Evolutionary conservation across 805 yeast genomes (phyloP), one percentile per base, ranked within the genome.

Genomic region (Suhomyces sp.): DNA sequence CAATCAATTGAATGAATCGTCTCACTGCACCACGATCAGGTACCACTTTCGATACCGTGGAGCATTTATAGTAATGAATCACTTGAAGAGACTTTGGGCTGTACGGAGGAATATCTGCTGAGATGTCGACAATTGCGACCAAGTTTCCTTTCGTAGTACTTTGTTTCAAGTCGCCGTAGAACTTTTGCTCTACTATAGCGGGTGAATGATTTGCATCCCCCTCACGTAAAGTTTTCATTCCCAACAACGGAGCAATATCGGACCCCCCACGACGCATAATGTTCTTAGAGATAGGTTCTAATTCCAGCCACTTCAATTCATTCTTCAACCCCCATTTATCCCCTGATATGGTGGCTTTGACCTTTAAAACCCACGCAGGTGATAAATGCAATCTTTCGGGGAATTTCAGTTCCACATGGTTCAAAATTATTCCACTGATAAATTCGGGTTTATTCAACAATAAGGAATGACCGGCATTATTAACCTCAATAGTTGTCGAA

Each of bases 261-360:
- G 46, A 46, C 3, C 56, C 56, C 38, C 49, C 59, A 5, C 41
- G 43, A 26, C 68, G 49, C 16, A 56, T 40, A 12, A 77, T 60
- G 30, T 64, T 68, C 39, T 58, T 43, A 0, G 83, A 76, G 0
- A 83, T 65, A 1, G 79, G 65, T 28, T 68, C 66, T 5, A 79
- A 65, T 21, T 69, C 62, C 51, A 70, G 68, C 91, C 93, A 84
- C 54, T 83, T 84, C 41, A 66, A 70, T 51, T 81, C 84, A 50
- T 83, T 84, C 56, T 83, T 83, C 43, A 84, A 58, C 15, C 88
- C 85, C 91, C 91, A 84, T 57, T 84, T 83, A 47, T 77, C 83
- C 2, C 83, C 83, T 17, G 77, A 72, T 10, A 77, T 70, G 34
- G 76, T 70, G 2, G 84, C 84, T 47, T 78, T 75, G 12, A 77